Evolutionary conservation across 805 yeast genomes (phyloP).

Genomic region (Saccharomyces kudriavzevii): DNA sequence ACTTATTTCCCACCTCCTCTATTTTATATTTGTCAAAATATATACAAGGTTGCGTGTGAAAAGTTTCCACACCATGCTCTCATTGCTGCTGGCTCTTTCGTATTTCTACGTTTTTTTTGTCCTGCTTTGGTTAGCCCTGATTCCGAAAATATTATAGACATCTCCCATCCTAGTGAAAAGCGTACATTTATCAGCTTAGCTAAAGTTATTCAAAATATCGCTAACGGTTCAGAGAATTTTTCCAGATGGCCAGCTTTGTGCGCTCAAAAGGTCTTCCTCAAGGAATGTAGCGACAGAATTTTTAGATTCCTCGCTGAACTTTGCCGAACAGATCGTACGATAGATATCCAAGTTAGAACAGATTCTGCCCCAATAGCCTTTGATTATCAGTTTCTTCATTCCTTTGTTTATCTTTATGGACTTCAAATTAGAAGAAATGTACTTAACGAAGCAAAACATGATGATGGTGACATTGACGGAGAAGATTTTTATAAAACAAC

Average conservation of each 20-base stretch:
- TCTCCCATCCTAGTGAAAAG: slow-evolving; percentile 38
- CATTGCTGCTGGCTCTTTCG: slow-evolving; percentile 76
- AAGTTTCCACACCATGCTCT: slow-evolving; percentile 60
- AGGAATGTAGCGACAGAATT: slow-evolving; percentile 34
- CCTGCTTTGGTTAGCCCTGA: slow-evolving; percentile 92
- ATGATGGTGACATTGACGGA: slow-evolving; percentile 20
- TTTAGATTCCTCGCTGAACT: slow-evolving; percentile 35
- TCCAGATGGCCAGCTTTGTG: slow-evolving; percentile 56
- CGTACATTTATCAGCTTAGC: slow-evolving; percentile 73
- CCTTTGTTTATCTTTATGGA: slow-evolving; percentile 45
- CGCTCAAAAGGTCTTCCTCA: slow-evolving; percentile 35
- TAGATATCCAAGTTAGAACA: slow-evolving; percentile 15
- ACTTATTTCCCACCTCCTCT: slow-evolving; percentile 62
- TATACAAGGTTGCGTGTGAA: slow-evolving; percentile 47
- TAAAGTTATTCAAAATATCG: slow-evolving; percentile 76
- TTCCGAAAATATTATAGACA: slow-evolving; percentile 32
- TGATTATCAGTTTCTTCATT: slow-evolving; percentile 38
- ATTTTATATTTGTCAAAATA: slow-evolving; percentile 59
- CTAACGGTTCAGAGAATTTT: slow-evolving; percentile 65
- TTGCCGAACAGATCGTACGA: slow-evolving; percentile 20
- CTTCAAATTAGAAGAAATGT: slow-evolving; percentile 28
- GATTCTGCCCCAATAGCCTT: slow-evolving; percentile 16
- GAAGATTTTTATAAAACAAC: slow-evolving; percentile 15
- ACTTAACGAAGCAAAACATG: slow-evolving; percentile 9
- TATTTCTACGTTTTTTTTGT: slow-evolving; percentile 71